Percentiles rank a stretch among this genome's conserved stretches.
Evolutionary conservation across 2,329 filamentous ascomycete species (phyloP).

Genomic region (Cytospora leucostoma): DNA sequence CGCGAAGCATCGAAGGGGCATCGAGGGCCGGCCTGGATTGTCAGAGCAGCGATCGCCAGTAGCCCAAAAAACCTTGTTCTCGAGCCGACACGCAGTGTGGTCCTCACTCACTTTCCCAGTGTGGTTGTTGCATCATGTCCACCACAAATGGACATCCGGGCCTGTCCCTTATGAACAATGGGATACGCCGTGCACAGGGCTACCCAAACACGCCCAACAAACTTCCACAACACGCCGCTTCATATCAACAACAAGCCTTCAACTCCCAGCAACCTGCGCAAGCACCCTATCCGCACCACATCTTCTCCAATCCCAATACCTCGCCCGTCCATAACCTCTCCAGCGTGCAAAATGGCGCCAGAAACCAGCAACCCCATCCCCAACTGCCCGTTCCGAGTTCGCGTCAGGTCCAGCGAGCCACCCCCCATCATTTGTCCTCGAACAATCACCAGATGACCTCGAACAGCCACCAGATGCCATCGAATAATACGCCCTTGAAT

Average conservation of each 20-base stretch:
- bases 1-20: slow-evolving; percentile 1
- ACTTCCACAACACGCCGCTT: slow-evolving; percentile 54
- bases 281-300: slow-evolving; percentile 52
- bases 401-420: slow-evolving; percentile 44
- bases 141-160: slow-evolving; percentile 53
- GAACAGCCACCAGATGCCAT: slow-evolving; percentile 43
- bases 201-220: slow-evolving; percentile 55
- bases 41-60: slow-evolving; percentile 5
- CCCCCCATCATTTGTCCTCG: slow-evolving; percentile 47
- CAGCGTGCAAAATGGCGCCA: slow-evolving; percentile 49
- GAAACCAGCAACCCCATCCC: slow-evolving; percentile 46
- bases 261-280: slow-evolving; percentile 53
- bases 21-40: background rate
- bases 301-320: slow-evolving; percentile 52
- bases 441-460: slow-evolving; percentile 44
- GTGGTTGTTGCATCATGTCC: slow-evolving; percentile 34
- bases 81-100: slow-evolving; percentile 1
- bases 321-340: slow-evolving; percentile 50
- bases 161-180: slow-evolving; percentile 52
- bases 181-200: slow-evolving; percentile 48
- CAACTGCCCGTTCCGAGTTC: slow-evolving; percentile 50
- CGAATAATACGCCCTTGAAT: slow-evolving; percentile 37
- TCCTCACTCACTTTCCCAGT: slow-evolving; percentile 4
- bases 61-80: slow-evolving; percentile 7
- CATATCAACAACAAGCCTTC: slow-evolving; percentile 58